A percentile compares a stretch with the other conserved stretches of the same genome.
phyloP scores from a whole-genome alignment of 2,329 filamentous ascomycete species.

The Colletotrichum gloeosporioides region DNA sequence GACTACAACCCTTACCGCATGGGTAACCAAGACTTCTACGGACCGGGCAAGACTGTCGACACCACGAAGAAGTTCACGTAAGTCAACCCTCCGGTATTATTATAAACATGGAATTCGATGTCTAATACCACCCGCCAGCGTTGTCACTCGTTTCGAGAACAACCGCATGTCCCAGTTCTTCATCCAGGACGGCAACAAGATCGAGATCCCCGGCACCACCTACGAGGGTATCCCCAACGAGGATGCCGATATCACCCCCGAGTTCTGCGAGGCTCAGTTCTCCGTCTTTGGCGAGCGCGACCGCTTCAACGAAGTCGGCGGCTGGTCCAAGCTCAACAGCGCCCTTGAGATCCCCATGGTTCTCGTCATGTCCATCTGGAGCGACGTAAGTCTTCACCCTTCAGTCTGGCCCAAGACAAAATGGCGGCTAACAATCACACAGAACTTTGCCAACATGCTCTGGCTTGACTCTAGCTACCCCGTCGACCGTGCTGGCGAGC shows the following conservation, averaged over 20 bases:
- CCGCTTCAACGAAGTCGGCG: constrained; percentile 57
- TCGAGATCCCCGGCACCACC: constrained; percentile 23
- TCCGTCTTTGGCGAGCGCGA: constrained; percentile 56
- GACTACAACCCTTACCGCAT: constrained; percentile 71
- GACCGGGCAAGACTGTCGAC: constrained; percentile 60
- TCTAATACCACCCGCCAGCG: constrained; percentile 31
- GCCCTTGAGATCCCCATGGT: constrained; percentile 63
- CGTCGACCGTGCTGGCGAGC: constrained; percentile 27
- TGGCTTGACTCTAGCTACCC: constrained; percentile 68
- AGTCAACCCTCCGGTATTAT: constrained; percentile 19
- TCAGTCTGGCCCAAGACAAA: too few relatives aligned
- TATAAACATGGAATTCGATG: constrained; percentile 38
- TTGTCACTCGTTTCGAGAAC: constrained; percentile 63
- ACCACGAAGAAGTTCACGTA: constrained; percentile 59
- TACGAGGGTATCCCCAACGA: constrained; percentile 56
- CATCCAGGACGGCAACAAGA: constrained; percentile 19
- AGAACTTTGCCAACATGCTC: constrained; percentile 65
- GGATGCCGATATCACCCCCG: constrained; percentile 59
- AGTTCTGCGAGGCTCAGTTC: constrained; percentile 62
- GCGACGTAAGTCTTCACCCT: constrained; percentile 45
- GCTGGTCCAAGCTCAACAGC: constrained; percentile 56
- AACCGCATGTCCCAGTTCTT: constrained; percentile 22
- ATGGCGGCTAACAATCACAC: background rate
- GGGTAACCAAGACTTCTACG: constrained; percentile 64
- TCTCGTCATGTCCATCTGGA: constrained; percentile 66